Percentiles rank a stretch among this genome's conserved stretches.
Conservation (phyloP, 441 rosid genomes). For the Raphanus hybrid region DNA sequence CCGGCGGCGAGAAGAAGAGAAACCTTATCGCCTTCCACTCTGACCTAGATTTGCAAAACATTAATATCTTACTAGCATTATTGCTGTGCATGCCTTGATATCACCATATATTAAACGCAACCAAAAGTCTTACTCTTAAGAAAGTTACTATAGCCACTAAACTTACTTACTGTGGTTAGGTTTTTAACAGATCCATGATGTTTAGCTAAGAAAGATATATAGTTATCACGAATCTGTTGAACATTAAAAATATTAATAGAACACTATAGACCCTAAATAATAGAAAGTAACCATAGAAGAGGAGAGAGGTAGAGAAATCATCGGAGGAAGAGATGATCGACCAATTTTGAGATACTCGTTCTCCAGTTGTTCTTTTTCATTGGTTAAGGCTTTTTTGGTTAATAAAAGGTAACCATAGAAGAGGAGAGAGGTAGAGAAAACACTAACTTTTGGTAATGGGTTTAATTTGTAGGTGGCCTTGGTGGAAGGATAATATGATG, state of each 20-base stretch:
- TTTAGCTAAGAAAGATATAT: not conserved
- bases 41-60: slow-evolving; percentile 16
- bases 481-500: slow-evolving; percentile 77
- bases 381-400: too few species aligned
- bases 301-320: too few species aligned
- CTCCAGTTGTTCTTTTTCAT: too few species aligned
- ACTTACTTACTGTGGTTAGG: not conserved
- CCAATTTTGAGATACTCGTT: too few species aligned
- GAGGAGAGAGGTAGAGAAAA: too few species aligned
- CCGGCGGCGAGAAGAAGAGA: too few species aligned
- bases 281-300: too few species aligned
- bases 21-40: too few species aligned
- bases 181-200: not conserved
- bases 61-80: not conserved
- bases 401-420: too few species aligned
- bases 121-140: not conserved
- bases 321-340: too few species aligned
- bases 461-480: slow-evolving; percentile 59
- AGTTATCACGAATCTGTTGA: not conserved
- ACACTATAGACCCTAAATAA: too few species aligned
- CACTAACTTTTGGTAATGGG: not conserved
- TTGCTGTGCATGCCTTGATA: not conserved
- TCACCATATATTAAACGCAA: not conserved
- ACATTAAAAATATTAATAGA: too few species aligned
- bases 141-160: not conserved